Evolutionary conservation across 1,284 basidiomycete species (phyloP), one percentile per base, ranked within the genome.

Genomic region (Pseudozyma tsukubaensis): DNA sequence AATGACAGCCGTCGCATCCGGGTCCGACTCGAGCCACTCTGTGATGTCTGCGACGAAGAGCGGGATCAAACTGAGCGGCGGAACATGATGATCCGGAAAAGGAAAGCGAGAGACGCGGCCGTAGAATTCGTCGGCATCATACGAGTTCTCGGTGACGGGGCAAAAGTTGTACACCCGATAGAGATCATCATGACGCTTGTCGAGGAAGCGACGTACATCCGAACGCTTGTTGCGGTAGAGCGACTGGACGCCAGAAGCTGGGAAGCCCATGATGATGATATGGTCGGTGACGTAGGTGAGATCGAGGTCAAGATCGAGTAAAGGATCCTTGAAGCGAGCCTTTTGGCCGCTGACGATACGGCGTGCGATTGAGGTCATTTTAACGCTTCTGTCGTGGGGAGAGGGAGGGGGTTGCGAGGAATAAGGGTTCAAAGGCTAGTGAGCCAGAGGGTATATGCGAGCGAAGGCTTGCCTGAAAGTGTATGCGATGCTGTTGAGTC

Each of bases 91-190:
- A 83, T 94, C 93, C 12, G 93, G 93, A 77, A 94, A 94, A 0
- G 93, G 93, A 80, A 91, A 94, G 62, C 92, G 87, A 75, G 92
- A 94, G 21, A 94, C 92, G 35, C 91, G 86, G 9, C 80, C 79
- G 48, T 84, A 79, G 78, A 87, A 87, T 45, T 82, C 85, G 36
- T 85, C 83, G 3, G 86, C 78, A 18, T 86, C 85, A 78, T 87
- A 87, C 18, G 82, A 80, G 69, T 87, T 87, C 59, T 87, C 87
- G 51, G 85, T 86, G 14, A 69, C 65, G 1, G 83, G 82, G 29
- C 83, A 83, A 45, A 95, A 90, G 85, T 96, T 96, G 88, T 93
- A 94, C 35, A 92, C 88, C 89, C 92, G 92, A 82, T 89, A 94
- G 76, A 92, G 90, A 77, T 90, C 88, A 7, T 89, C 89, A 74